Conservation (phyloP, 2,329 filamentous ascomycete genomes). For the Neophaeococcomyces mojaviensis region DNA sequence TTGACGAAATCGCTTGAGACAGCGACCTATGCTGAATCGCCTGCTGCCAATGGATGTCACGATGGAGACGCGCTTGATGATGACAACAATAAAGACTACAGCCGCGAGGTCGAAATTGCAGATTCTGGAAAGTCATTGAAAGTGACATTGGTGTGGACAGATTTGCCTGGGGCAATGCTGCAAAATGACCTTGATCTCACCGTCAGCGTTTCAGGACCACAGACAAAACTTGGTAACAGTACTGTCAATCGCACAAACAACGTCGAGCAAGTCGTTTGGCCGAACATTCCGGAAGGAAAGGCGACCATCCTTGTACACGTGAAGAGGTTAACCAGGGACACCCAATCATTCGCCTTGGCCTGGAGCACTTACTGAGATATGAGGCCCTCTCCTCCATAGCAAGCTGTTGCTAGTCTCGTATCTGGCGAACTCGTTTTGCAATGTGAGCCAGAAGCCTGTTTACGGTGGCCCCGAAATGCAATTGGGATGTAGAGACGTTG, state of each 20-base stretch:
- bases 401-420: no score
- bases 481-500: no score
- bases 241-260: slow-evolving; percentile 16
- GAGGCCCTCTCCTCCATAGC: no score
- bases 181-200: slow-evolving; percentile 21
- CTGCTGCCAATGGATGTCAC: slow-evolving; percentile 5
- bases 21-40: neutral
- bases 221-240: slow-evolving; percentile 21
- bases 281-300: slow-evolving; percentile 9
- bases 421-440: no score
- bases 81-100: slow-evolving; percentile 4
- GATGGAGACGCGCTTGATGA: slow-evolving; percentile 11
- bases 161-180: slow-evolving; percentile 15
- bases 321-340: neutral
- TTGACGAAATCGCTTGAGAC: slow-evolving; percentile 15
- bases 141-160: slow-evolving; percentile 20
- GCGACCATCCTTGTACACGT: neutral
- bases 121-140: slow-evolving; percentile 9
- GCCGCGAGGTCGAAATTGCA: slow-evolving; percentile 10
- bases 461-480: no score
- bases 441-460: no score
- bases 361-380: neutral
- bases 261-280: slow-evolving; percentile 22
- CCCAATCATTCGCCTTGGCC: neutral
- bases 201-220: slow-evolving; percentile 12